Conservation (phyloP, 202 grass and related monocot species). For the Hordeum pubiflorum region DNA sequence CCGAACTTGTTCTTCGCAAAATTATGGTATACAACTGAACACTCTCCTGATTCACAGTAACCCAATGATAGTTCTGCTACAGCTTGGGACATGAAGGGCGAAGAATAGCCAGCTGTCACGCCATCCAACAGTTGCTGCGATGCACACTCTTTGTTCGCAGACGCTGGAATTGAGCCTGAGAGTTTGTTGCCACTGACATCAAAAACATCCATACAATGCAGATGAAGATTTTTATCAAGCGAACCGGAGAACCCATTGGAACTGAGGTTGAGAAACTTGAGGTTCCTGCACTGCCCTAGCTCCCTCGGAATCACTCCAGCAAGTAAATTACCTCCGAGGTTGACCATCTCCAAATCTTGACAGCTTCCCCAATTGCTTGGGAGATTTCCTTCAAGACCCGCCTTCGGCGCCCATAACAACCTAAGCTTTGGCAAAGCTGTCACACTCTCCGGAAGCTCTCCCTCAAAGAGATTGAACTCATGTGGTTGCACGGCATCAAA, state of each 20-base stretch:
- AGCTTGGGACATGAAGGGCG: slow-evolving; percentile 39
- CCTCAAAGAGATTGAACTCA: slow-evolving; percentile 66
- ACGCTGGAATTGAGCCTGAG: slow-evolving; percentile 64
- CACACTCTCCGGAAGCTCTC: slow-evolving; percentile 59
- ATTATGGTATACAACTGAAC: slow-evolving; percentile 63
- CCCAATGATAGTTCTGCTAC: slow-evolving; percentile 20
- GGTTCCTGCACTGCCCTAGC: slow-evolving; percentile 52
- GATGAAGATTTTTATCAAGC: slow-evolving; percentile 42
- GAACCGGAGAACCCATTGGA: slow-evolving; percentile 63
- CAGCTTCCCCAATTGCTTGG: slow-evolving; percentile 78
- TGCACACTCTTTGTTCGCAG: slow-evolving; percentile 32
- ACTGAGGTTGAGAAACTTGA: slow-evolving; percentile 80
- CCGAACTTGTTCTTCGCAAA: slow-evolving; percentile 67
- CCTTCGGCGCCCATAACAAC: slow-evolving; percentile 64
- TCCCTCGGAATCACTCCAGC: slow-evolving; percentile 48
- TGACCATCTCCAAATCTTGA: slow-evolving; percentile 66
- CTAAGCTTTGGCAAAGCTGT: slow-evolving; percentile 59
- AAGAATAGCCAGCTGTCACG: slow-evolving; percentile 39
- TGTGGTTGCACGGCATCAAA: slow-evolving; percentile 30
- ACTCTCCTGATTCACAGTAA: slow-evolving; percentile 26
- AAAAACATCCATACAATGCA: slow-evolving; percentile 62
- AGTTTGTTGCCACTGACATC: slow-evolving; percentile 75
- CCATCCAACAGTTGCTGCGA: slow-evolving; percentile 26
- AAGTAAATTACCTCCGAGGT: slow-evolving; percentile 67
- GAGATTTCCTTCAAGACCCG: slow-evolving; percentile 40